Conservation (phyloP, 495 filamentous ascomycete species). For the Lepraria neglecta region DNA sequence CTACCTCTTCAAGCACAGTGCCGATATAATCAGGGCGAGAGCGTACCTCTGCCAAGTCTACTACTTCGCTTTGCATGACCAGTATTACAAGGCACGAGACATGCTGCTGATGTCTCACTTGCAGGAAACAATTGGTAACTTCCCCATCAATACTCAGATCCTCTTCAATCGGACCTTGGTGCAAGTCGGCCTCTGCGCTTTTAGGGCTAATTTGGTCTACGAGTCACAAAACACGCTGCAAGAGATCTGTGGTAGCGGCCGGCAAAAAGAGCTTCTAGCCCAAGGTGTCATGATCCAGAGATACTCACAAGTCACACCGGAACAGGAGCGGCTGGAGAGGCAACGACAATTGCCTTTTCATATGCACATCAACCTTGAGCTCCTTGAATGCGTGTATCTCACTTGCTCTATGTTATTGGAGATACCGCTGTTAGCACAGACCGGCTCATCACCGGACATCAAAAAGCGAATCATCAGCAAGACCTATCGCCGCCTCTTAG, state of each 20-base stretch:
- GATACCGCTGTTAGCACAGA: slow-evolving; percentile 93
- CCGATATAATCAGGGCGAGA: slow-evolving; percentile 89
- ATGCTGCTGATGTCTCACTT: slow-evolving; percentile 99
- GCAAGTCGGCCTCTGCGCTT: slow-evolving; percentile 96
- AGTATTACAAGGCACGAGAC: slow-evolving; percentile 95
- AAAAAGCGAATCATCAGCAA: slow-evolving; percentile 99
- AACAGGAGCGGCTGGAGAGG: slow-evolving; percentile 93
- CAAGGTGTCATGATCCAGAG: slow-evolving; percentile 98
- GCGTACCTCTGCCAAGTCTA: slow-evolving; percentile 99
- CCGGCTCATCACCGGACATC: slow-evolving; percentile 90
- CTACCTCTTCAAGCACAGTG: slow-evolving; percentile 88
- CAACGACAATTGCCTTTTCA: slow-evolving; percentile 98
- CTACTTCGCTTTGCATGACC: slow-evolving; percentile 92
- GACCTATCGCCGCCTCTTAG: slow-evolving; percentile 97
- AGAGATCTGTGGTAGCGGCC: slow-evolving; percentile 93
- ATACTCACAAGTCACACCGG: slow-evolving; percentile 87
- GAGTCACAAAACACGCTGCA: slow-evolving; percentile 94
- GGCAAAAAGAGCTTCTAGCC: slow-evolving; percentile 95
- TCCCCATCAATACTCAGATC: slow-evolving; percentile 94
- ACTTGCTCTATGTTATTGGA: slow-evolving; percentile 98
- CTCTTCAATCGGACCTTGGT: slow-evolving; percentile 98
- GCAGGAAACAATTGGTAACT: slow-evolving; percentile 89
- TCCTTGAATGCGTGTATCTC: slow-evolving; percentile 96
- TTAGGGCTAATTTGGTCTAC: slow-evolving; percentile 93
- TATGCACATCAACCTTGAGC: slow-evolving; percentile 99